Base-by-base conservation (phyloP, 1,284 basidiomycete species). In the Pyrrhoderma noxium region DNA sequence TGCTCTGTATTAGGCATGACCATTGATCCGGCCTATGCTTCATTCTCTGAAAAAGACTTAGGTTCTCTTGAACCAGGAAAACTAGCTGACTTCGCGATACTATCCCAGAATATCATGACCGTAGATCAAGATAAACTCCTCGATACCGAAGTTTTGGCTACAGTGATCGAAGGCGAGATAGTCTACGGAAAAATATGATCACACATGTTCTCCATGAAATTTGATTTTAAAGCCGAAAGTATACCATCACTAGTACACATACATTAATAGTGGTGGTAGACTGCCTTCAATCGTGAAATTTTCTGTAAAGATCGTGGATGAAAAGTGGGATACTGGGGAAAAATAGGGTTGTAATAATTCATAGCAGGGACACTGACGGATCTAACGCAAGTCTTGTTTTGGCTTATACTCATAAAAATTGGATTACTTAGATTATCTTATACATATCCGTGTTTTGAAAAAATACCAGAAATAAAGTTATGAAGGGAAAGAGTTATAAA, bases 1-100 rank as follows among this genome's bases (percentile, higher is more conserved):
- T 23, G 39, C 44, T 37, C 13, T 39, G 27, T 36, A 38, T 47
- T 56, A 76, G 75, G 83, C 9, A 81, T 87, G 71, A 89, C 86
- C 0, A 76, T 88, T 37, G 85, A 89, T 58, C 77, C 89, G 1
- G 90, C 93, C 0, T 93, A 85, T 63, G 91, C 92, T 8, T 87
- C 89, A 0, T 93, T 94, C 67, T 82, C 82, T 1, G 89, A 92
- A 58, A 65, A 77, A 40, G 67, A 64, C 8, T 73, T 90, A 0
- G 90, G 85, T 22, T 89, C 83, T 1, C 73, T 95, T 38, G 75
- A 77, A 27, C 65, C 73, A 2, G 89, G 90, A n/a, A 92, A 90
- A 62, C 72, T 76, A 35, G 92, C 90, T 16, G 93, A 96, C 64
- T 89, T 85, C 56, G 82, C 89, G 18, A 72, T 94, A 11, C 73